Evolutionary conservation across 2,329 filamentous ascomycete genomes (phyloP).

Genomic region (Boeremia lycopersici): DNA sequence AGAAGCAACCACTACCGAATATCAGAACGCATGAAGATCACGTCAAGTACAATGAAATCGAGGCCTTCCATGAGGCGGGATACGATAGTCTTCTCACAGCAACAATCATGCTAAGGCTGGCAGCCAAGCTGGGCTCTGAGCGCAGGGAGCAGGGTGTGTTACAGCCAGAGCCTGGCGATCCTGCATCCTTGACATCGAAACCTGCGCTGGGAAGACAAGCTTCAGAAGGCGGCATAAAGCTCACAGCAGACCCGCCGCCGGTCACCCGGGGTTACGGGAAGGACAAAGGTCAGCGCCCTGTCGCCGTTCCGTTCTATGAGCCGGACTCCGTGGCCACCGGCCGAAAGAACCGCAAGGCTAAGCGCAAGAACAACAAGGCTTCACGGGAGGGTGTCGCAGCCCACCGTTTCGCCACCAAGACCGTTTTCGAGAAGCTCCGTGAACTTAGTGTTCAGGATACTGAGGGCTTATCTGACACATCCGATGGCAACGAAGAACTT

Average conservation of each 20-base stretch:
- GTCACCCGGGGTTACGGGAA: constrained; percentile 23
- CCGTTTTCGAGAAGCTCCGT: constrained; percentile 31
- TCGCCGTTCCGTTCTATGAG: constrained; percentile 19
- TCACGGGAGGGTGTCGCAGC: background rate
- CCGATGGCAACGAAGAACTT: constrained; percentile 17
- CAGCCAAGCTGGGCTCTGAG: constrained; percentile 56
- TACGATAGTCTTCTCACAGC: constrained; percentile 68
- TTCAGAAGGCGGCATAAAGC: constrained; percentile 13
- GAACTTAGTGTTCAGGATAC: background rate
- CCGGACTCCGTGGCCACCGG: background rate
- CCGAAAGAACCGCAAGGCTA: constrained; percentile 19
- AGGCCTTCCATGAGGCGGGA: constrained; percentile 64
- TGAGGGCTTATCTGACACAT: constrained; percentile 1
- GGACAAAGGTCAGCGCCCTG: constrained; percentile 23
- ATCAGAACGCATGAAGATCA: constrained; percentile 43
- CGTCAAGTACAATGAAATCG: constrained; percentile 49
- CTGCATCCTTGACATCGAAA: background rate
- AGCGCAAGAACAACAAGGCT: constrained; percentile 16
- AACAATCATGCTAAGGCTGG: constrained; percentile 62
- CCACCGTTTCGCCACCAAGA: constrained; percentile 31
- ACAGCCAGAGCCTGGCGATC: background rate
- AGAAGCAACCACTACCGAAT: constrained; percentile 49
- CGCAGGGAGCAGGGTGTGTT: background rate
- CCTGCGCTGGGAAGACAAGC: background rate
- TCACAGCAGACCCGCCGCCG: background rate